Conservation (phyloP, 257 asterid species). For the Thymus mandschuricus region DNA sequence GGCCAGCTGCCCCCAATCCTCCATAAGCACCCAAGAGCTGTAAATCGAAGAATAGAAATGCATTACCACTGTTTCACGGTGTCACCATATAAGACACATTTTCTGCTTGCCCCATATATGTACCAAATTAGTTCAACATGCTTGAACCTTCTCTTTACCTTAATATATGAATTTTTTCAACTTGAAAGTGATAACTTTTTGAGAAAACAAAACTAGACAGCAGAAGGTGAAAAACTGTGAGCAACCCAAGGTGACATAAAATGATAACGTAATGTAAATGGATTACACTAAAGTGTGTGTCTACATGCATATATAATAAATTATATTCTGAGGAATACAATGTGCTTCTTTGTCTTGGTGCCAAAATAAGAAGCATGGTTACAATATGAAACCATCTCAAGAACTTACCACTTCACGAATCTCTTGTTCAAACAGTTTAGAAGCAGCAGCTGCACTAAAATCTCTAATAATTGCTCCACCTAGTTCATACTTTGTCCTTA, state of each 20-base stretch:
- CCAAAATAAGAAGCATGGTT: conserved; percentile 21
- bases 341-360: conserved; percentile 1
- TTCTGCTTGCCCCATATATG: not conserved
- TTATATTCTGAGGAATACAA: not conserved
- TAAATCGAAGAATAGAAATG: conserved; percentile 31
- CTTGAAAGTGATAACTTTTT: not conserved
- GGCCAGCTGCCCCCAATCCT: conserved; percentile 92
- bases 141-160: not conserved
- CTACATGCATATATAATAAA: too few species aligned
- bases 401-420: conserved; percentile 84
- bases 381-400: conserved; percentile 22
- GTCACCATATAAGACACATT: conserved; percentile 12
- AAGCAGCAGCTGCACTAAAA: conserved; percentile 88
- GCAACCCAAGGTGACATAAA: not conserved
- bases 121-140: conserved; percentile 7
- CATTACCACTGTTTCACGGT: conserved; percentile 20
- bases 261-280: not conserved
- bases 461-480: conserved; percentile 61
- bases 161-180: too few species aligned
- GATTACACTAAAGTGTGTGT: not conserved
- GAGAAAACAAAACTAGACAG: conserved; percentile 8
- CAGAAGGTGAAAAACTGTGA: conserved; percentile 13
- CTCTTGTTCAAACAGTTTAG: conserved; percentile 91
- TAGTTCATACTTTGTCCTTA: conserved; percentile 54
- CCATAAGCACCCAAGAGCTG: conserved; percentile 89